phyloP scores from a whole-genome alignment of 2,329 filamentous ascomycete species.

The Fusarium beomiforme region DNA sequence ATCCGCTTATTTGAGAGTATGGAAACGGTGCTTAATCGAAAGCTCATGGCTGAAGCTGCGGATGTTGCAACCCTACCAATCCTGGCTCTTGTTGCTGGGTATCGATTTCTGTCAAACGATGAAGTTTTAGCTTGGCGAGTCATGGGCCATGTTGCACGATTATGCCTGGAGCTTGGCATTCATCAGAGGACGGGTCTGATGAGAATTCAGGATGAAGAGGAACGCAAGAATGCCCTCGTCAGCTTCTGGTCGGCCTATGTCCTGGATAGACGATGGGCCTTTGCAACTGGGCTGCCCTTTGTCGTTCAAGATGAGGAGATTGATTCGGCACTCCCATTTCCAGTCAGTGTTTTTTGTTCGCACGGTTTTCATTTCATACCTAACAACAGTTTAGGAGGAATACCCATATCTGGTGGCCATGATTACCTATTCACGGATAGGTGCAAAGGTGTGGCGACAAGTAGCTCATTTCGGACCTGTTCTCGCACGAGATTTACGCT shows the following conservation, averaged over 20 bases:
- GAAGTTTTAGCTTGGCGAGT: constrained; percentile 88
- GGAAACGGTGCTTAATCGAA: constrained; percentile 74
- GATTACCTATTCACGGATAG: constrained; percentile 84
- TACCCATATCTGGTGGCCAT: constrained; percentile 82
- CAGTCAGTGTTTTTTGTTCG: constrained; percentile 62
- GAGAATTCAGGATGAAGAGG: constrained; percentile 73
- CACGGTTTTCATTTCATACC: constrained; percentile 25
- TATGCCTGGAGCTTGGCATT: constrained; percentile 85
- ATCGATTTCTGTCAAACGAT: constrained; percentile 86
- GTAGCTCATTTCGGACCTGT: constrained; percentile 74
- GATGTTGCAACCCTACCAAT: constrained; percentile 61
- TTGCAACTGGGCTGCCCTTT: constrained; percentile 89
- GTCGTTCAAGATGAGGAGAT: constrained; percentile 87
- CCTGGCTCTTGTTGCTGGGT: constrained; percentile 66
- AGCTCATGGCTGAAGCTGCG: constrained; percentile 64
- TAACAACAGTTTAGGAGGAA: constrained; percentile 52
- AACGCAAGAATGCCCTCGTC: constrained; percentile 73
- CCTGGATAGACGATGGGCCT: constrained; percentile 86
- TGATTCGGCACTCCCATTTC: constrained; percentile 80
- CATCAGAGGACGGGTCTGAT: constrained; percentile 80
- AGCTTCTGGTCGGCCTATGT: constrained; percentile 91
- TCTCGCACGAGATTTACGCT: constrained; percentile 71
- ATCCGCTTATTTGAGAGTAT: constrained; percentile 80
- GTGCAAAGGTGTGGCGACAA: constrained; percentile 86
- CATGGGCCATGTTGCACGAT: constrained; percentile 82